These are phyloP conservation scores for Oxyria digyna DNA, from an alignment of 148 eudicot genomes.

Conservation along the genomic window DNA sequence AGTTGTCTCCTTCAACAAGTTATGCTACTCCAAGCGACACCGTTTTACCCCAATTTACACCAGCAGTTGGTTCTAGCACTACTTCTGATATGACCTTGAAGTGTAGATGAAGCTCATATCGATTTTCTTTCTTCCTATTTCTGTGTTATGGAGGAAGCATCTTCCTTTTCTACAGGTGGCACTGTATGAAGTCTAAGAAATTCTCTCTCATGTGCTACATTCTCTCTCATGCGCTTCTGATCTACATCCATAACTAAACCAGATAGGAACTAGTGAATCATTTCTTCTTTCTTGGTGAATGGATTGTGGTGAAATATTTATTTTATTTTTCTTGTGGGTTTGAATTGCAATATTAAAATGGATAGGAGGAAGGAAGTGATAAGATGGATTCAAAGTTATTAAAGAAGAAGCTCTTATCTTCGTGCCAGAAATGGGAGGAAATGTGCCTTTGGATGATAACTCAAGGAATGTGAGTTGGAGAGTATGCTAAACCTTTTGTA, in stretches of 20 bases:
- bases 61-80: neutral
- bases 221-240: neutral
- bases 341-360: no score
- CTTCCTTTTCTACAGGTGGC: no score
- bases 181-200: neutral
- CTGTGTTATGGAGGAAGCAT: neutral
- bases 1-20: neutral
- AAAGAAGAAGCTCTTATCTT: neutral
- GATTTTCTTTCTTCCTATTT: neutral
- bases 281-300: no score
- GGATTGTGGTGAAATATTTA: no score
- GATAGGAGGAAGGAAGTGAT: neutral
- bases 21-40: neutral
- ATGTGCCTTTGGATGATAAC: neutral
- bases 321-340: no score
- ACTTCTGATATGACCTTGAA: neutral
- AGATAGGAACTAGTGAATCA: no score
- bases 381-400: neutral
- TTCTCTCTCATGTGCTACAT: neutral
- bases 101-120: no score
- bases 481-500: no score
- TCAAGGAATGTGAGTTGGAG: neutral
- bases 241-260: no score
- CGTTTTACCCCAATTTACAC: neutral
- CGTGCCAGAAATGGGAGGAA: conserved; percentile 1